Percentiles rank a stretch among this genome's conserved stretches.
phyloP scores from a whole-genome alignment of 768 basidiomycete species.

The Suillus cothurnatus region DNA sequence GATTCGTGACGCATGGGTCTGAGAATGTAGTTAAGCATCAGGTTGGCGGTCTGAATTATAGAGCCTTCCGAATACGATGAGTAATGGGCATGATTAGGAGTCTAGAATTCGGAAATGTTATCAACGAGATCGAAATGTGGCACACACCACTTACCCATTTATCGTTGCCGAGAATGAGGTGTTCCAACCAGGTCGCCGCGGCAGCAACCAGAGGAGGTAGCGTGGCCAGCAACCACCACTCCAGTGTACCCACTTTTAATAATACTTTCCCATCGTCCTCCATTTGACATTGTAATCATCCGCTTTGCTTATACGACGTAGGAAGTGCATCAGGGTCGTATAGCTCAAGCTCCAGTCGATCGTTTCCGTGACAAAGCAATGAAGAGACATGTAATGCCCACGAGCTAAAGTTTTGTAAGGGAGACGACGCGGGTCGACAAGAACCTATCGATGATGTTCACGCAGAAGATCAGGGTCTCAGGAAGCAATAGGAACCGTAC shows the following conservation, averaged over 20 bases:
- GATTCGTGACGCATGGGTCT: conserved; percentile 71
- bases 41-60: conserved; percentile 76
- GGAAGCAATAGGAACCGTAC: conserved; percentile 81
- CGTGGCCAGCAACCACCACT: conserved; percentile 73
- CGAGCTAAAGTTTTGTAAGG: conserved; percentile 85
- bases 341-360: conserved; percentile 85
- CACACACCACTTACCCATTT: conserved; percentile 73
- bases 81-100: conserved; percentile 84
- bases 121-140: neutral
- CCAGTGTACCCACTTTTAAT: conserved; percentile 82
- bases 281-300: conserved; percentile 88
- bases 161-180: conserved; percentile 74
- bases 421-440: conserved; percentile 73
- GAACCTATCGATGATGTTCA: conserved; percentile 85
- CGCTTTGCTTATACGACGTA: conserved; percentile 89
- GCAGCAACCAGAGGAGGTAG: conserved; percentile 83
- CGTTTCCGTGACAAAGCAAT: conserved; percentile 80
- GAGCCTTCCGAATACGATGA: conserved; percentile 82
- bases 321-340: conserved; percentile 88
- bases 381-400: conserved; percentile 87
- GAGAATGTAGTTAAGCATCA: conserved; percentile 88
- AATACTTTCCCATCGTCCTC: conserved; percentile 90
- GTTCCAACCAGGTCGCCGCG: conserved; percentile 83
- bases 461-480: conserved; percentile 88
- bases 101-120: conserved; percentile 45